These are phyloP conservation scores for Daldinia grandis DNA, from an alignment of 495 filamentous ascomycete species.

Conservation along the genomic window DNA sequence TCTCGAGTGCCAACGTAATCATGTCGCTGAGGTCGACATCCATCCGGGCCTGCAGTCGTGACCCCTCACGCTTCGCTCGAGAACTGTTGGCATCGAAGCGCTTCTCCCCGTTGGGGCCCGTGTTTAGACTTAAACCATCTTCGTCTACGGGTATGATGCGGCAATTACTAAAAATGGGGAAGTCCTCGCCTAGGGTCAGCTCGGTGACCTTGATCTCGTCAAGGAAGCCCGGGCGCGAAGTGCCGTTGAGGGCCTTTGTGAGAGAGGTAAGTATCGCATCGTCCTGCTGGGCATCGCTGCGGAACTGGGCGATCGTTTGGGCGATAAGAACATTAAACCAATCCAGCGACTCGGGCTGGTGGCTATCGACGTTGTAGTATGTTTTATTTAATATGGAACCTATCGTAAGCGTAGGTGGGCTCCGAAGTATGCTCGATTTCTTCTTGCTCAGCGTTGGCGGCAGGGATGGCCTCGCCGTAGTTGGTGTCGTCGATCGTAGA, in stretches of 20 bases:
- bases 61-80: conserved; percentile 65
- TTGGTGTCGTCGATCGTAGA: conserved; percentile 51
- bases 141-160: conserved; percentile 88
- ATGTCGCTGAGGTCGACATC: conserved; percentile 96
- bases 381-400: conserved; percentile 94
- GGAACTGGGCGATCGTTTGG: conserved; percentile 95
- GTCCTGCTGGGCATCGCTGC: conserved; percentile 86
- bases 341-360: conserved; percentile 98
- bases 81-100: conserved; percentile 53
- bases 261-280: conserved; percentile 95
- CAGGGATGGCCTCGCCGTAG: conserved; percentile 50
- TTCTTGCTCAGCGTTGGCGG: conserved; percentile 70
- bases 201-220: conserved; percentile 95
- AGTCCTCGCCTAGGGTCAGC: conserved; percentile 92
- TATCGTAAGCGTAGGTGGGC: conserved; percentile 71
- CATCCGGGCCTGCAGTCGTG: conserved; percentile 89
- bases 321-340: conserved; percentile 99
- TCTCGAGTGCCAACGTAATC: conserved; percentile 93
- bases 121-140: conserved; percentile 59
- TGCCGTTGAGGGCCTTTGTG: conserved; percentile 84
- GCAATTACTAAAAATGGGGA: conserved; percentile 98
- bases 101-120: conserved; percentile 53
- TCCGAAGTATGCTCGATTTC: conserved; percentile 76
- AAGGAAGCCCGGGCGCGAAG: conserved; percentile 85
- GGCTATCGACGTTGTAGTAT: conserved; percentile 95